Percentiles rank a stretch among this genome's conserved stretches.
These are phyloP conservation scores for Macrophomina pseudophaseolina DNA, from an alignment of 2,329 filamentous ascomycete species.

Conservation along the genomic window DNA sequence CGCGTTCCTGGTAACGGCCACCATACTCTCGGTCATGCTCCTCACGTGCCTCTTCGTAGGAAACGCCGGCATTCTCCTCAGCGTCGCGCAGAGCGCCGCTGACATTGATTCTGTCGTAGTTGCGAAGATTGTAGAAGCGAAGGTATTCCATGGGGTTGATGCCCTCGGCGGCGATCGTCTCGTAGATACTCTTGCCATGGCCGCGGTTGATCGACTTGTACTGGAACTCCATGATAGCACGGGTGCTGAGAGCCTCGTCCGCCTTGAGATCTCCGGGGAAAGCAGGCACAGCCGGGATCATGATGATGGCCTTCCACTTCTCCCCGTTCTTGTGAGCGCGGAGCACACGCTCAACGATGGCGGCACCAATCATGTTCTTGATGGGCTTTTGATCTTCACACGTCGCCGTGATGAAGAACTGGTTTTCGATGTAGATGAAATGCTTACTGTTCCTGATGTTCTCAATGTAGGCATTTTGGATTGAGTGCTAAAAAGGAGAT, in stretches of 20 bases:
- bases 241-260: conserved; percentile 74
- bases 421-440: conserved; percentile 82
- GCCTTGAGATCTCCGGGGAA: conserved; percentile 80
- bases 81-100: conserved; percentile 65
- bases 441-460: conserved; percentile 71
- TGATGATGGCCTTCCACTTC: conserved; percentile 74
- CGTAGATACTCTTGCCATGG: conserved; percentile 73
- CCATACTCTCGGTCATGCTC: conserved; percentile 64
- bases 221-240: conserved; percentile 89
- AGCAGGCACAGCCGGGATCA: conserved; percentile 80
- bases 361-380: conserved; percentile 76
- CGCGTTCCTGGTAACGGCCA: conserved; percentile 40
- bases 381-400: conserved; percentile 72
- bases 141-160: conserved; percentile 76
- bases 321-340: conserved; percentile 69
- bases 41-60: conserved; percentile 69
- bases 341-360: conserved; percentile 77
- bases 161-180: conserved; percentile 68
- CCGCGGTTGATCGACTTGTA: conserved; percentile 80
- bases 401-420: conserved; percentile 89
- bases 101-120: conserved; percentile 81
- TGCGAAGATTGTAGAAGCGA: conserved; percentile 83
- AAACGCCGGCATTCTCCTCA: conserved; percentile 68
- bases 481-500: conserved; percentile 66
- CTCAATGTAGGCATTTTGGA: conserved; percentile 81